Base-by-base conservation (phyloP, 345 rosid species). In the Jatropha curcas region DNA sequence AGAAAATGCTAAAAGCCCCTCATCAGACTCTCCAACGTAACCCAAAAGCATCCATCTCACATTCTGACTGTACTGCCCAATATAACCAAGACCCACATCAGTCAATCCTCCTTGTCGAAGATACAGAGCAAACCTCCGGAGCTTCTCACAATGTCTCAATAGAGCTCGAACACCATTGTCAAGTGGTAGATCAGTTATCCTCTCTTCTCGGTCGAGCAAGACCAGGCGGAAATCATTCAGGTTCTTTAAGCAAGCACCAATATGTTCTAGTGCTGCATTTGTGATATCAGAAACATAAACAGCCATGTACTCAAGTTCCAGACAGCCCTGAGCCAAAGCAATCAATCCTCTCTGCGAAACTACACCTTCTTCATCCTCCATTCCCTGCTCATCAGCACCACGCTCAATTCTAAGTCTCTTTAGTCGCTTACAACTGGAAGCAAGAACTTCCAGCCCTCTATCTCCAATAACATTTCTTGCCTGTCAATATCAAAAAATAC, bases 1-100 rank as follows among this genome's bases (percentile, higher is more conserved):
- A 1, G 99, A 86, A 78, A 96, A 96, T 67, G 77, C 92, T 76
- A 89, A 45, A 46, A 96, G 76, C 50, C 99, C 99, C 2, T 68
- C 83, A 39, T 96, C 99, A 14, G 94, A 71, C 60, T 84, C 91
- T 14, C 99, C 99, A 16, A 91, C 95, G 71, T 76, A 85, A 34
- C 98, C 96, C 19, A 95, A 84, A 33, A 92, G 89, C 98, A 93
- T 96, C 98, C 98, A 96, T 71, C 92, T 90, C 34, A 96, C 90
- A 27, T 91, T 88, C 60, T 65, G 81, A 75, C 98, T 89, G 71
- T 93, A 90, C 74, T 59, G 80, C 48, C 97, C 98, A 27, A 96
- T 73, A 69, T 91, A 96, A 46, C 88, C 63, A 35, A 96, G 90
- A 5, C 98, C 99, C n/a, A 81, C 70, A 79, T 96, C 93, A 0